Conservation (phyloP, 2,329 filamentous ascomycete species). For the Delphinella strobiligena region DNA sequence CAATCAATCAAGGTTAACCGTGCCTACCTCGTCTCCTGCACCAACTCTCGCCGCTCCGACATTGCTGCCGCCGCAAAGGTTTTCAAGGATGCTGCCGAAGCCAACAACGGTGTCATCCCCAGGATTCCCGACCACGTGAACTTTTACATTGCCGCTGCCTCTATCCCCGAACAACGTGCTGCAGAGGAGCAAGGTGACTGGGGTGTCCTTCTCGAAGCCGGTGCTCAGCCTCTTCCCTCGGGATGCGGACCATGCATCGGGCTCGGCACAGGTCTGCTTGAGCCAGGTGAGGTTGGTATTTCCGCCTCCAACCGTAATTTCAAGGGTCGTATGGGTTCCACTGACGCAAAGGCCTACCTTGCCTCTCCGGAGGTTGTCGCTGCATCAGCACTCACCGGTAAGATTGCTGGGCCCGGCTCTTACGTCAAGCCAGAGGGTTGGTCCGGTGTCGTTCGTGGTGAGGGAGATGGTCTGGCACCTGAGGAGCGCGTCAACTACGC, state of each 20-base stretch:
- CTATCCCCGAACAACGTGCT: slow-evolving; percentile 58
- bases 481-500: slow-evolving; percentile 53
- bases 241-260: slow-evolving; percentile 83
- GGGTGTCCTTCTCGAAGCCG: slow-evolving; percentile 69
- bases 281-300: slow-evolving; percentile 79
- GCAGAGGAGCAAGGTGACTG: slow-evolving; percentile 77
- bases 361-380: slow-evolving; percentile 85
- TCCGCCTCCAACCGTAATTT: slow-evolving; percentile 79
- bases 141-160: slow-evolving; percentile 85
- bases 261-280: slow-evolving; percentile 64
- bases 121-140: slow-evolving; percentile 66
- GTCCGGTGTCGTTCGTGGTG: slow-evolving; percentile 55
- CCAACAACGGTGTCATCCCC: slow-evolving; percentile 48
- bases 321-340: slow-evolving; percentile 78
- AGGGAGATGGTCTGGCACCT: slow-evolving; percentile 55
- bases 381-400: slow-evolving; percentile 66
- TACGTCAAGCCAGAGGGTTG: slow-evolving; percentile 62
- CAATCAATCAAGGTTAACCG: slow-evolving; percentile 69
- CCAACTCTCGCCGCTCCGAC: slow-evolving; percentile 73
- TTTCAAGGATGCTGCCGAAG: slow-evolving; percentile 57
- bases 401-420: slow-evolving; percentile 64
- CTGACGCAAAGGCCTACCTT: slow-evolving; percentile 71
- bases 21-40: slow-evolving; percentile 83
- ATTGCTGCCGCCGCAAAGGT: slow-evolving; percentile 71
- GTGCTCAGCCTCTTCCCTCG: slow-evolving; percentile 57